Evolutionary conservation across 2,329 filamentous ascomycete genomes (phyloP).

Genomic region (Elsinoe perseae): DNA sequence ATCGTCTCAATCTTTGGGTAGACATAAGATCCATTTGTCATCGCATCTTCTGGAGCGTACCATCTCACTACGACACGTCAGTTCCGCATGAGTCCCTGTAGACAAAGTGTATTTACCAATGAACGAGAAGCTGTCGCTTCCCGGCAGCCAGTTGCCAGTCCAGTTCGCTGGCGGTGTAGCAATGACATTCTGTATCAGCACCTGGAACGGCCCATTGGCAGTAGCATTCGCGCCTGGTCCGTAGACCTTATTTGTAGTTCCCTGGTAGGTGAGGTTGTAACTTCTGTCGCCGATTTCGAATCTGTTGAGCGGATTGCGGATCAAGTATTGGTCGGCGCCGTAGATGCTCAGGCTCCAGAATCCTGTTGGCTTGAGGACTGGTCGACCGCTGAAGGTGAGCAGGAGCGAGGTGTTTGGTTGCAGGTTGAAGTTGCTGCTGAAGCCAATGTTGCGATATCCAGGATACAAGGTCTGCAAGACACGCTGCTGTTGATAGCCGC

Average conservation of each 20-base stretch:
- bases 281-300: conserved; percentile 12
- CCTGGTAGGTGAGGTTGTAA: conserved; percentile 8
- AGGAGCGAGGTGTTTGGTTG: conserved; percentile 16
- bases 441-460: neutral
- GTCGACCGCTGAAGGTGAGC: conserved; percentile 21
- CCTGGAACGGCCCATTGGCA: conserved; percentile 19
- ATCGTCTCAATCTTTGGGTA: conserved; percentile 17
- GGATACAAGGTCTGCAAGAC: conserved; percentile 18
- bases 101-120: conserved; percentile 1
- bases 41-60: conserved; percentile 15
- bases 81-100: too few species aligned
- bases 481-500: conserved; percentile 13
- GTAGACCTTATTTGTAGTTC: neutral
- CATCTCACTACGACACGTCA: conserved; percentile 15
- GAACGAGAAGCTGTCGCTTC: neutral
- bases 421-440: conserved; percentile 12
- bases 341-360: conserved; percentile 15
- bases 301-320: conserved; percentile 11
- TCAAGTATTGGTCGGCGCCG: conserved; percentile 14
- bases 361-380: neutral
- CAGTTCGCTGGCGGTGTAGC: conserved; percentile 20
- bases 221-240: neutral
- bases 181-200: conserved; percentile 21
- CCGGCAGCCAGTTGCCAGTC: conserved; percentile 22
- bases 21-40: conserved; percentile 17